Evolutionary conservation across 192 early-diverging fungal species (phyloP), one percentile per base, ranked within the genome.

Genomic region (Coemansia sp.): DNA sequence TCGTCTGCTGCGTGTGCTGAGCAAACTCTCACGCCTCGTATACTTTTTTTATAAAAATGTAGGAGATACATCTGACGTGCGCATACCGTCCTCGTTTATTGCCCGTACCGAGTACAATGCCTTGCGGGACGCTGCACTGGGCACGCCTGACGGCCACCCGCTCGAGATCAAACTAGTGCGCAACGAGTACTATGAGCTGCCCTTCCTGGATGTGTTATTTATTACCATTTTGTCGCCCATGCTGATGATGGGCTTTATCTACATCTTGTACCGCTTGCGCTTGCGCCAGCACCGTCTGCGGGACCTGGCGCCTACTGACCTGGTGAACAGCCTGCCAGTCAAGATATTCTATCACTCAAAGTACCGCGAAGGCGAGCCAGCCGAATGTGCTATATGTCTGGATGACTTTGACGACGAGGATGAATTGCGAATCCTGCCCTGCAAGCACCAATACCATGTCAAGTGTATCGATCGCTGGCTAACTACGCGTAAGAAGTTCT

Each of bases 401-500:
- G 95, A 97, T 9, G 93, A 95, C 56, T 97, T 91, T 83, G 76
- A 83, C 14, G 87, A 90, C 64, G 91, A 89, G 20, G 90, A 93
- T 16, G 84, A 89, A 65, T 69, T 96, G 21, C 76, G 95, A 11
- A 84, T 91, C 9, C 74, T 99, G 45, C 91, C 91, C 7, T 99
- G 96, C 76, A 84, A 74, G 43, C 96, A 99, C 70, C 86, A 93
- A 64, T 97, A 92, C 66, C 96, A 99, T 68, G 83, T 87, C 18
- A 72, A 71, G 18, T 99, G 96, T 70, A 88, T 99, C 28, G 96
- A 99, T 66, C 88, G 84, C 67, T 98, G 95, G 95, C 83, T 98
- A 23, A 94, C 91, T 2, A 86, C 88, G 5, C 83, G 88, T 35
- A 93, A 96, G 70, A 88, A 82, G 62, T 88, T 86, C 38, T 91